Conservation (phyloP, 768 basidiomycete genomes). For the Hydnomerulius pinastri region DNA sequence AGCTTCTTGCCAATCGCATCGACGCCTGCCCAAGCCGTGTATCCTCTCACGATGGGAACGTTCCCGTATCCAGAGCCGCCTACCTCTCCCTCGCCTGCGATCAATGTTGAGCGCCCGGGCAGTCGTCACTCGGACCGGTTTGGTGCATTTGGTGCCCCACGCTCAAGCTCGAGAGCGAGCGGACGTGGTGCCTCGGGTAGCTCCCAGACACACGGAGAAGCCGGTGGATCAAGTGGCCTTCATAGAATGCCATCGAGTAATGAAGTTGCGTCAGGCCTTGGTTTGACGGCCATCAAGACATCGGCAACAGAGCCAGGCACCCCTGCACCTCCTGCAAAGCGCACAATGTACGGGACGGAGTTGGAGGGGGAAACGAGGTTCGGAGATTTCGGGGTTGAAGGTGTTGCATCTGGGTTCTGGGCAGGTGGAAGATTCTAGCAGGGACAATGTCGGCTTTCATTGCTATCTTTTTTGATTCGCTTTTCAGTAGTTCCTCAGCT, state of each 20-base stretch:
- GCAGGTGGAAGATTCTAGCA: conserved; percentile 46
- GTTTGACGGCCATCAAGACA: conserved; percentile 41
- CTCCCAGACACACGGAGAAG: conserved; percentile 26
- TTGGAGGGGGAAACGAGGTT: conserved; percentile 81
- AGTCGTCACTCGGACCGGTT: conserved; percentile 35
- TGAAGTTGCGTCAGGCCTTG: conserved; percentile 46
- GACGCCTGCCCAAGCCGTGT: conserved; percentile 47
- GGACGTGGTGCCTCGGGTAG: conserved; percentile 29
- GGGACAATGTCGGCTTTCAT: neutral
- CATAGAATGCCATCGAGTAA: conserved; percentile 43
- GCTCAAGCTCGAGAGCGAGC: conserved; percentile 40
- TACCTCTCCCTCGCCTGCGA: conserved; percentile 34
- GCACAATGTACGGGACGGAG: conserved; percentile 86
- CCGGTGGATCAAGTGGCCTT: conserved; percentile 25
- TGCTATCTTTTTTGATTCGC: conserved; percentile 6
- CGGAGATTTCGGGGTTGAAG: conserved; percentile 81
- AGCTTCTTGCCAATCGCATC: conserved; percentile 52
- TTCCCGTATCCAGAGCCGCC: conserved; percentile 38
- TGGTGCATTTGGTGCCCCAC: conserved; percentile 33
- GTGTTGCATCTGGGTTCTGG: conserved; percentile 77
- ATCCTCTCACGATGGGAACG: conserved; percentile 39
- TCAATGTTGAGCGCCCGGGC: conserved; percentile 32
- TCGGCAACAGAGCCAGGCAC: conserved; percentile 41
- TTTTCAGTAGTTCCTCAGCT: conserved; percentile 8
- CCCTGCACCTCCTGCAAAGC: conserved; percentile 50